phyloP scores from a whole-genome alignment of 768 basidiomycete species.

The Glaciozyma martinii region DNA sequence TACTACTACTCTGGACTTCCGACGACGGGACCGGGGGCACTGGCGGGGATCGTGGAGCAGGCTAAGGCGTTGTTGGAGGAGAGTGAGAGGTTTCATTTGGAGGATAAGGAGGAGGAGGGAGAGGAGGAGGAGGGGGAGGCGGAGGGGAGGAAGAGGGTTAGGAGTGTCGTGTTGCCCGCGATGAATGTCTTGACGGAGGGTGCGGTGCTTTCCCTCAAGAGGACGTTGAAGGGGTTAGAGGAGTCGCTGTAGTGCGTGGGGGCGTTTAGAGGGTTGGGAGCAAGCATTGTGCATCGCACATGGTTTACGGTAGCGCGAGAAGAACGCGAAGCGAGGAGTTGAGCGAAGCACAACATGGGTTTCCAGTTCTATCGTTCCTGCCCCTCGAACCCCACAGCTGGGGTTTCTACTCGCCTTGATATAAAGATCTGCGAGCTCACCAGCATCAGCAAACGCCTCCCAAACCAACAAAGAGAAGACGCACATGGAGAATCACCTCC shows the following conservation, averaged over 20 bases:
- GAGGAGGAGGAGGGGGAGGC: slow-evolving; percentile 1
- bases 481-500: too few relatives aligned
- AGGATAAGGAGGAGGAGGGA: slow-evolving; percentile 38
- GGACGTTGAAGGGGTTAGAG: slow-evolving; percentile 62
- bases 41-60: slow-evolving; percentile 53
- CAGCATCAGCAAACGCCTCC: too few relatives aligned
- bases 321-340: too few relatives aligned
- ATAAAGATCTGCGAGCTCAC: too few relatives aligned
- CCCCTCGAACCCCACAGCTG: too few relatives aligned
- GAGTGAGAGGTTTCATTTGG: slow-evolving; percentile 45
- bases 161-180: slow-evolving; percentile 55
- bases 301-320: too few relatives aligned
- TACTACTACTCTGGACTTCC: slow-evolving; percentile 50
- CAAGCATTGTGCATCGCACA: too few relatives aligned
- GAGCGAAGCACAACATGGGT: too few relatives aligned
- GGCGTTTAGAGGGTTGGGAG: too few relatives aligned
- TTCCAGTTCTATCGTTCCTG: too few relatives aligned
- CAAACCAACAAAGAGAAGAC: too few relatives aligned
- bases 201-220: slow-evolving; percentile 65
- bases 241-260: slow-evolving; percentile 13
- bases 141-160: slow-evolving; percentile 1
- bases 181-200: slow-evolving; percentile 52
- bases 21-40: slow-evolving; percentile 19
- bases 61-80: slow-evolving; percentile 63
- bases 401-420: too few relatives aligned